Conservation (phyloP, 139 green algal genomes). For the Desmodesmus armatus region DNA sequence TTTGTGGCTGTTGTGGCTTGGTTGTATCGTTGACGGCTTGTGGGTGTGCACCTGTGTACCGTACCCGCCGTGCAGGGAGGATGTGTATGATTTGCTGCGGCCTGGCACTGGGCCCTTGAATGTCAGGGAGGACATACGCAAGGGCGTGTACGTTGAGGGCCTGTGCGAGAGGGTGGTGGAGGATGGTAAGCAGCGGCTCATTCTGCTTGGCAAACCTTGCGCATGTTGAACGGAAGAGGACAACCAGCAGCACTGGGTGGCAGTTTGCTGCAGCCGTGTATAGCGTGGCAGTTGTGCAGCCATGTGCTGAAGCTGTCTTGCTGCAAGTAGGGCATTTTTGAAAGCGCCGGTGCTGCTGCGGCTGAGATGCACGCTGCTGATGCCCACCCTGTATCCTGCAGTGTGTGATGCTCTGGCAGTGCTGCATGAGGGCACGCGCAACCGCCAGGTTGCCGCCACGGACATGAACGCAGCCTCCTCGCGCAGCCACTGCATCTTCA, state of each 20-base stretch:
- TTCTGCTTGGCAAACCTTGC: background rate
- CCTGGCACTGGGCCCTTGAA: constrained; percentile 14
- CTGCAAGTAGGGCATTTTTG: too few species aligned
- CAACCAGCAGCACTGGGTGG: too few species aligned
- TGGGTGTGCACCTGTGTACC: too few species aligned
- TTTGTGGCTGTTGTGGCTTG: too few species aligned
- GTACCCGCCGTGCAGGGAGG: constrained; percentile 22
- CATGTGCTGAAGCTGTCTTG: too few species aligned
- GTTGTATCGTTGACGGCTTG: too few species aligned
- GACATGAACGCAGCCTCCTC: constrained; percentile 66
- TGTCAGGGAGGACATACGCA: constrained; percentile 38
- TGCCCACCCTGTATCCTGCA: constrained; percentile 10
- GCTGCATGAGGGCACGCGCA: constrained; percentile 10
- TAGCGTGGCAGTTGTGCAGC: background rate
- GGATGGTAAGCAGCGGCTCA: background rate
- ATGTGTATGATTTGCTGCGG: constrained; percentile 39
- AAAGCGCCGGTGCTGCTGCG: too few species aligned
- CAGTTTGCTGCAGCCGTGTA: background rate
- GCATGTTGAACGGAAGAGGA: background rate
- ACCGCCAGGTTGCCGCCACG: constrained; percentile 47
- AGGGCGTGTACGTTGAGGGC: constrained; percentile 40
- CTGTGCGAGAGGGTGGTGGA: constrained; percentile 26
- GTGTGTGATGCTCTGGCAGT: constrained; percentile 25
- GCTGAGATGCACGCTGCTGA: background rate
- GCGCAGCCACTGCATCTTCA: constrained; percentile 84